phyloP scores from a whole-genome alignment of 768 basidiomycete species.

The Amanita exitialis region DNA sequence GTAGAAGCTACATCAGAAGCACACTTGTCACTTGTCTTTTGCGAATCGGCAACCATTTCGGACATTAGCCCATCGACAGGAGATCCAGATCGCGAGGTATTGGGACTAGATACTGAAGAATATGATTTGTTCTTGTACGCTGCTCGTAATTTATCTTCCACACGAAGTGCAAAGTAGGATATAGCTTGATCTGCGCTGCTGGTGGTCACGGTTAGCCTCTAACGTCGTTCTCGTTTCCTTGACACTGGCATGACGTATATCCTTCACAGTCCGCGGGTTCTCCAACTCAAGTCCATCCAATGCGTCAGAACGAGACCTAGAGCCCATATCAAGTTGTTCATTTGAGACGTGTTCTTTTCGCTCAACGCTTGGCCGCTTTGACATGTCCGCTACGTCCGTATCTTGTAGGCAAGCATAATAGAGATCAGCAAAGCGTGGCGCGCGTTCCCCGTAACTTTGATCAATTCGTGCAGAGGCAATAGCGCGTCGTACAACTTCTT shows the following conservation, averaged over 20 bases:
- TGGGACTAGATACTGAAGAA: neutral
- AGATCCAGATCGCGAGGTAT: neutral
- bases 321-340: neutral
- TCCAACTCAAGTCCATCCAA: neutral
- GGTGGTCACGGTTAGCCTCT: neutral
- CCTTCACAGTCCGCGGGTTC: neutral
- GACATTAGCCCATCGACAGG: neutral
- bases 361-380: neutral
- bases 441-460: slow-evolving; percentile 14
- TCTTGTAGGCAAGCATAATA: slow-evolving; percentile 24
- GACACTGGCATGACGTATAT: neutral
- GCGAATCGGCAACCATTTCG: neutral
- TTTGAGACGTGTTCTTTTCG: neutral
- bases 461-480: slow-evolving; percentile 20
- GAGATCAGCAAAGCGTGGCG: slow-evolving; percentile 27
- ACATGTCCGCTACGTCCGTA: neutral
- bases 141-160: slow-evolving; percentile 29
- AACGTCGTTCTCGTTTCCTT: neutral
- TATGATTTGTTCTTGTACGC: slow-evolving; percentile 2
- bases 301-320: neutral
- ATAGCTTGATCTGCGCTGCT: neutral
- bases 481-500: slow-evolving; percentile 25
- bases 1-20: neutral
- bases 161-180: slow-evolving; percentile 32
- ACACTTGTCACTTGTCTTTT: neutral